A percentile compares a stretch with the other conserved stretches of the same genome.
These are phyloP conservation scores for Coniochaeta prunicola DNA, from an alignment of 2,329 filamentous ascomycete genomes.

Conservation along the genomic window DNA sequence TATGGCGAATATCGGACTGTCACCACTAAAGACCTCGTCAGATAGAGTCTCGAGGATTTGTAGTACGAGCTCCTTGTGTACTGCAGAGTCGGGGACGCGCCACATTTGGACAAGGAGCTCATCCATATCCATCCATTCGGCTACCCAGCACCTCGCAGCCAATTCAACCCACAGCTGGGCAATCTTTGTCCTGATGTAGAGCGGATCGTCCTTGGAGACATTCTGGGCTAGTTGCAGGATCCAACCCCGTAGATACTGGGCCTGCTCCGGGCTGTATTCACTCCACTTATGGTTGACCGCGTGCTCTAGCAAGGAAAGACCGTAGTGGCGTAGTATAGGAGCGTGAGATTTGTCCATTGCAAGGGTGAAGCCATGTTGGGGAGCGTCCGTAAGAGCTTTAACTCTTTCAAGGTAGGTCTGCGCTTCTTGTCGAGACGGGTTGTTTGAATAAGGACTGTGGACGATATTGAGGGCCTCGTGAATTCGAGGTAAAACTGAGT, in stretches of 20 bases:
- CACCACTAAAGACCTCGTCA: slow-evolving; percentile 87
- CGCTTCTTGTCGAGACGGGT: slow-evolving; percentile 74
- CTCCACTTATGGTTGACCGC: slow-evolving; percentile 81
- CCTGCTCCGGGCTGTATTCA: slow-evolving; percentile 62
- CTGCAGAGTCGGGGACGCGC: slow-evolving; percentile 57
- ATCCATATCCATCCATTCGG: slow-evolving; percentile 95
- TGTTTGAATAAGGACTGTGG: slow-evolving; percentile 73
- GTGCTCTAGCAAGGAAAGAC: slow-evolving; percentile 84
- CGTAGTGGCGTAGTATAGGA: slow-evolving; percentile 85
- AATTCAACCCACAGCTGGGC: slow-evolving; percentile 92
- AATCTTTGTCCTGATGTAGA: slow-evolving; percentile 87
- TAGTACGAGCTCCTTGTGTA: slow-evolving; percentile 78
- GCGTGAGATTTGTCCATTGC: slow-evolving; percentile 69
- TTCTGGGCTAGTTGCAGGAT: slow-evolving; percentile 71
- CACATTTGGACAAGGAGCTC: slow-evolving; percentile 73
- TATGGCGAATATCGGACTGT: slow-evolving; percentile 78
- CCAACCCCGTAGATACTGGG: slow-evolving; percentile 63
- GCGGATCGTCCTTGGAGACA: slow-evolving; percentile 64
- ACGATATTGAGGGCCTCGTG: slow-evolving; percentile 81
- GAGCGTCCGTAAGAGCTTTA: slow-evolving; percentile 72
- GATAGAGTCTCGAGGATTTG: slow-evolving; percentile 85
- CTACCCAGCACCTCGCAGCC: slow-evolving; percentile 87
- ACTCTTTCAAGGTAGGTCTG: slow-evolving; percentile 79
- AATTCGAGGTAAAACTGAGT: slow-evolving; percentile 55
- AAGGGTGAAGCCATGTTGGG: slow-evolving; percentile 76